Percentiles rank a stretch among this genome's conserved stretches.
phyloP scores from a whole-genome alignment of 164 flowering plant species.

The Sedum album region DNA sequence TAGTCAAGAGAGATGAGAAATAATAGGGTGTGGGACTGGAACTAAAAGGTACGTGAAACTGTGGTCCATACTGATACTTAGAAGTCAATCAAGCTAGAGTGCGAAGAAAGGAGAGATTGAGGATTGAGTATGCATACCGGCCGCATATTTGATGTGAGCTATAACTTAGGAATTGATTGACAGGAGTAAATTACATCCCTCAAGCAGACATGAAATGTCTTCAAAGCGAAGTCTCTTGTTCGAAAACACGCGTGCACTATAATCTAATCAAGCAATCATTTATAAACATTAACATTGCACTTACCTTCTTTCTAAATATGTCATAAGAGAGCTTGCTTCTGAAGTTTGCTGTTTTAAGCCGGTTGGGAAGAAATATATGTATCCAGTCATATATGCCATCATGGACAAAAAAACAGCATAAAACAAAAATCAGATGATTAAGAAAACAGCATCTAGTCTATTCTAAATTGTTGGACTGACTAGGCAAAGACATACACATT shows the following conservation, averaged over 20 bases:
- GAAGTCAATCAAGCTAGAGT: slow-evolving; percentile 2
- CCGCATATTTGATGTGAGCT: neutral
- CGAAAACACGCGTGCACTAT: neutral
- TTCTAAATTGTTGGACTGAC: no score
- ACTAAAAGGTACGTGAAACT: neutral
- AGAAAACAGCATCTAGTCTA: no score
- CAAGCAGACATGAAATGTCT: neutral
- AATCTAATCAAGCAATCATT: neutral
- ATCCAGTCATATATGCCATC: no score
- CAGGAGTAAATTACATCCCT: neutral
- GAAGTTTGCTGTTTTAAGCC: no score
- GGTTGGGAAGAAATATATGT: no score
- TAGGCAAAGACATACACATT: no score
- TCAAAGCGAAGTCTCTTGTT: slow-evolving; percentile 1
- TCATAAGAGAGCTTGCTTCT: no score
- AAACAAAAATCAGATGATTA: no score
- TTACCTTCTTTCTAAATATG: neutral
- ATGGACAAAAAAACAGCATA: no score
- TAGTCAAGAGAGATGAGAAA: neutral
- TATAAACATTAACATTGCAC: neutral
- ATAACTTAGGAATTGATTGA: neutral
- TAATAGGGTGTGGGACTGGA: neutral
- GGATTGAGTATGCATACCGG: no score
- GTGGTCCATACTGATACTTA: neutral
- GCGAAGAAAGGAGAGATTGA: neutral